Base-by-base conservation (phyloP, 805 yeast genomes). In the Suhomyces prunicola region DNA sequence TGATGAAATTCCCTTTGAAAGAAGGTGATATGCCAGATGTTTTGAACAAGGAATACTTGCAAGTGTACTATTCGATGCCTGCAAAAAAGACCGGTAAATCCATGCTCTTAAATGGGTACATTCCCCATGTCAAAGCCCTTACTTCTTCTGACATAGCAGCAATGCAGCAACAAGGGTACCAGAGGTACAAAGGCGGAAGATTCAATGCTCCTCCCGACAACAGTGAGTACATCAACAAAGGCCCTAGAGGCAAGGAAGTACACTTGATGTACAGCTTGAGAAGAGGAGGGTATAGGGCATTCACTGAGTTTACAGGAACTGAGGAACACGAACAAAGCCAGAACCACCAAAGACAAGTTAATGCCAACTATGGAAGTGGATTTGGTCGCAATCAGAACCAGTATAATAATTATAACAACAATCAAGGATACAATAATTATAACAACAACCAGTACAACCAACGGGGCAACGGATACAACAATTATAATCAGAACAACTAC, bases 91-190 rank as follows among this genome's bases (percentile, higher is more conserved):
- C 70, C 12, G 86, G 90, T 31, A 94, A 93, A 65, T 87, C 96
- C 1, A 88, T 94, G 87, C 73, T 93, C 22, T 68, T 93, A 57
- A 87, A 85, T 46, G 97, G 97, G 0, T 90, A 76, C 63, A 82
- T 84, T 54, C 80, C 90, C 5, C 86, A 84, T 54, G 71, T 72
- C 35, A 76, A 77, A 17, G 85, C 85, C 6, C 72, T 93, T 46
- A 83, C 83, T 4, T 82, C 80, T 40, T 86, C 85, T 47, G 97
- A 92, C 49, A 51, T 55, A 60, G 33, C 22, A 7, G 50, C 53
- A 10, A 46, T 53, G 50, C 50, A 80, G 77, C 52, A 90, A 86
- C 56, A 71, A 78, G 83, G 82, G 33, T 17, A 61, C 59, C 31
- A 53, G 22, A 53, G 56, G 35, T 50, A 56, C 31, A 31, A 46